A percentile compares a stretch with the other conserved stretches of the same genome.
Evolutionary conservation across 1,139 yeast species (phyloP).

Genomic region (Scheffersomyces titani): DNA sequence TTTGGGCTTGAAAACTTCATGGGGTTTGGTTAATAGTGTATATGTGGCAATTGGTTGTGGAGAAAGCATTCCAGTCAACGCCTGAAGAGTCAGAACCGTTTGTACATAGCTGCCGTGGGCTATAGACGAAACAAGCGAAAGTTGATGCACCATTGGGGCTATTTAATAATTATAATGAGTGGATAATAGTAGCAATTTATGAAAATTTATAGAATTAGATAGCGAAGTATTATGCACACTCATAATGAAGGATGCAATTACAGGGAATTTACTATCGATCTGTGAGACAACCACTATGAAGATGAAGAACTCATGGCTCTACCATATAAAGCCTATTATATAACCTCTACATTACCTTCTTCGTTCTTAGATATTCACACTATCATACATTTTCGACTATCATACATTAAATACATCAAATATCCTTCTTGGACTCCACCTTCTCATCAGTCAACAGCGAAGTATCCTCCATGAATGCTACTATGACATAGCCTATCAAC

Average conservation of each 20-base stretch:
- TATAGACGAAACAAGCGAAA: constrained; percentile 41
- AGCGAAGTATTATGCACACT: not conserved
- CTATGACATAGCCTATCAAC: constrained; percentile 79
- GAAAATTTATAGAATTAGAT: not conserved
- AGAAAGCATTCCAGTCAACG: constrained; percentile 40
- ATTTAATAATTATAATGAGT: not conserved
- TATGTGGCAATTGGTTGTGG: constrained; percentile 47
- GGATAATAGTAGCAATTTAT: not conserved
- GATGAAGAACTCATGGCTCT: not conserved
- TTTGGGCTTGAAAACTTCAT: constrained; percentile 45
- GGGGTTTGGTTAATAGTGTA: constrained; percentile 46
- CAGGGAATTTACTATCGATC: not conserved
- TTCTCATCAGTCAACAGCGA: constrained; percentile 32
- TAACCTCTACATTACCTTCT: not conserved
- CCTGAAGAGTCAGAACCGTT: constrained; percentile 46
- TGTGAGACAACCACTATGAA: no score
- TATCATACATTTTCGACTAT: not conserved
- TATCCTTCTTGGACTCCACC: constrained; percentile 27
- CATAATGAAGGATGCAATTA: not conserved
- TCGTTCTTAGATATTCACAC: not conserved
- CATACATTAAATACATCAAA: not conserved
- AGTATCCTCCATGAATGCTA: constrained; percentile 84
- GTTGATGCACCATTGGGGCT: constrained; percentile 43
- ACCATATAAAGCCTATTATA: not conserved
- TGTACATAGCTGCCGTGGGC: constrained; percentile 45